Evolutionary conservation across 164 flowering plant genomes (phyloP), one percentile per base, ranked within the genome.

Genomic region (Houttuynia cordata): DNA sequence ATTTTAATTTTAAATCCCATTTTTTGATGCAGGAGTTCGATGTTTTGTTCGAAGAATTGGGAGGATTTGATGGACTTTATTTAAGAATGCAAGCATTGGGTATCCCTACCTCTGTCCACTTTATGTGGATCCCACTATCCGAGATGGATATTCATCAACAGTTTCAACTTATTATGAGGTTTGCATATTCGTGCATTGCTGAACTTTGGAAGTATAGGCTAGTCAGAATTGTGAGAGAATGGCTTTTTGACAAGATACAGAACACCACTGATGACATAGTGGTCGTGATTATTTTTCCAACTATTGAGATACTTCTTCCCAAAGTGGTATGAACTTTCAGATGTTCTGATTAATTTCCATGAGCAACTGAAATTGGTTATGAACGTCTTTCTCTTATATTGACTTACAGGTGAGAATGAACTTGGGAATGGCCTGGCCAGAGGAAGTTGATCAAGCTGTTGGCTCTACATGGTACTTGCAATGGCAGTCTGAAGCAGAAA

Each of bases 371-470:
- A 37, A 37, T 20, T 57, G 10, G 60, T 1, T 51, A 51, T 50
- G 24, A 25, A 1, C 15, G 8, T 51, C 19, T 24, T 24, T 24
- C 13, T 37, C n/a, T 4, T 52, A 13, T 1, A 10, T 42, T 42
- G 1, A 10, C 30, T 34, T 65, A 17, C 76, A 91, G 98, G 70
- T 84, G 62, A 80, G 87, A 73, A 71, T 85, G 57, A 74, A 49
- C 50, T 71, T 88, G 74, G 97, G 97, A 56, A 85, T 88, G 96
- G 94, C 90, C 40, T 86, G 89, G 91, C 96, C 96, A 25, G 91
- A 87, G 68, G 86, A 83, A 65, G 68, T 75, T 41, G 74, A 68
- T 76, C 81, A 80, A 74, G 62, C 72, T 64, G 86, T 79, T 72
- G 89, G 71, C 68, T 71, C 93, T 40, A 78, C 88, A 23, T 85